Evolutionary conservation across 2,329 filamentous ascomycete genomes (phyloP).

Genomic region (Calonectria multiphialidica): DNA sequence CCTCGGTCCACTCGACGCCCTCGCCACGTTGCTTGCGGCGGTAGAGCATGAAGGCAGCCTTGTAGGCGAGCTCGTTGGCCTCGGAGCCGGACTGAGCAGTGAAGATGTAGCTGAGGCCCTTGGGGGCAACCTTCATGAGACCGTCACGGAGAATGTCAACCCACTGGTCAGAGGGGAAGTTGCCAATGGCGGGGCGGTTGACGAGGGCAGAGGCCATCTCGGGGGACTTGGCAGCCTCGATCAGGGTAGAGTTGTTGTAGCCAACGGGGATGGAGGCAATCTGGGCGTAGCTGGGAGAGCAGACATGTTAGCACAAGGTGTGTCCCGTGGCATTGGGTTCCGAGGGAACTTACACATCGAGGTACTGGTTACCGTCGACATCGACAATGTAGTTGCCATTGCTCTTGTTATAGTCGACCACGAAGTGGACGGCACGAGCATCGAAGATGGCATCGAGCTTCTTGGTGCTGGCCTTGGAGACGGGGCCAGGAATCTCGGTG

Average conservation of each 20-base stretch:
- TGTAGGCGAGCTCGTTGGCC: slow-evolving; percentile 88
- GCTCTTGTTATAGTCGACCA: slow-evolving; percentile 65
- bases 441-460: slow-evolving; percentile 64
- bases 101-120: slow-evolving; percentile 83
- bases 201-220: slow-evolving; percentile 81
- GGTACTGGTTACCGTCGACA: slow-evolving; percentile 61
- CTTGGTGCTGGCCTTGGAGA: slow-evolving; percentile 53
- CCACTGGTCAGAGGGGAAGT: slow-evolving; percentile 85
- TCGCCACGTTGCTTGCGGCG: slow-evolving; percentile 78
- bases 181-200: slow-evolving; percentile 84
- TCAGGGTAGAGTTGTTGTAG: slow-evolving; percentile 81
- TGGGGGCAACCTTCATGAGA: slow-evolving; percentile 79
- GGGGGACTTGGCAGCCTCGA: slow-evolving; percentile 73
- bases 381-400: slow-evolving; percentile 66
- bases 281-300: slow-evolving; percentile 73
- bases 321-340: background rate
- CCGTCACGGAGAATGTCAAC: slow-evolving; percentile 77
- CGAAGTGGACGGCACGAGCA: slow-evolving; percentile 64
- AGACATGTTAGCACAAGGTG: slow-evolving; percentile 1
- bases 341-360: slow-evolving; percentile 58
- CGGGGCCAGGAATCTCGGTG: slow-evolving; percentile 55
- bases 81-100: slow-evolving; percentile 84
- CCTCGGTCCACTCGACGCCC: slow-evolving; percentile 76
- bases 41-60: slow-evolving; percentile 88
- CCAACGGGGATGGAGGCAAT: slow-evolving; percentile 88